These are phyloP conservation scores for Penicillium canariense DNA, from an alignment of 495 filamentous ascomycete species.

Conservation along the genomic window DNA sequence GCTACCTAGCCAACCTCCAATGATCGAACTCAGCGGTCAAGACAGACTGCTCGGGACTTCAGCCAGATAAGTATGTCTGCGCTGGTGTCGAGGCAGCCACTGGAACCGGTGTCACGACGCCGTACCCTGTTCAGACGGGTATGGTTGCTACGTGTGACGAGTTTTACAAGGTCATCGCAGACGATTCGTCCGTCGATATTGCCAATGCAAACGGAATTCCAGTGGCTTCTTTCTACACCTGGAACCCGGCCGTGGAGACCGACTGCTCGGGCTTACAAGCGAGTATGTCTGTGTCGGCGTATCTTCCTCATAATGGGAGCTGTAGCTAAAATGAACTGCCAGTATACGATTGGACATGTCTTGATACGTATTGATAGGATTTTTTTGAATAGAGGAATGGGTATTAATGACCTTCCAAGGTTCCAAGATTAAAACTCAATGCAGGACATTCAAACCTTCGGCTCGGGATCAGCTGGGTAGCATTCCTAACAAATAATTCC, in stretches of 20 bases:
- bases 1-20: background rate
- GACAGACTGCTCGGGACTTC: background rate
- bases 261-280: constrained; percentile 7
- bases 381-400: background rate
- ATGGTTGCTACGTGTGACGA: constrained; percentile 1
- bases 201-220: background rate
- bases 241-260: constrained; percentile 6
- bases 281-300: constrained; percentile 8
- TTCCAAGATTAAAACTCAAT: background rate
- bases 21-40: background rate
- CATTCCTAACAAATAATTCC: constrained; percentile 7
- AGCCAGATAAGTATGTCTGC: too few relatives aligned
- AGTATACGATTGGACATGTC: constrained; percentile 1
- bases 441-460: background rate
- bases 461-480: background rate
- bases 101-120: constrained; percentile 1
- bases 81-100: too few relatives aligned
- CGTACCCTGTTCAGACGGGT: constrained; percentile 2
- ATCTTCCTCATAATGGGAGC: constrained; percentile 2
- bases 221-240: constrained; percentile 9
- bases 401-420: constrained; percentile 1
- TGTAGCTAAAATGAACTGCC: background rate
- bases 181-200: background rate
- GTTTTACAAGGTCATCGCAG: background rate
- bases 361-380: background rate